Conservation (phyloP, 805 yeast species). For the Lachancea meyersii region DNA sequence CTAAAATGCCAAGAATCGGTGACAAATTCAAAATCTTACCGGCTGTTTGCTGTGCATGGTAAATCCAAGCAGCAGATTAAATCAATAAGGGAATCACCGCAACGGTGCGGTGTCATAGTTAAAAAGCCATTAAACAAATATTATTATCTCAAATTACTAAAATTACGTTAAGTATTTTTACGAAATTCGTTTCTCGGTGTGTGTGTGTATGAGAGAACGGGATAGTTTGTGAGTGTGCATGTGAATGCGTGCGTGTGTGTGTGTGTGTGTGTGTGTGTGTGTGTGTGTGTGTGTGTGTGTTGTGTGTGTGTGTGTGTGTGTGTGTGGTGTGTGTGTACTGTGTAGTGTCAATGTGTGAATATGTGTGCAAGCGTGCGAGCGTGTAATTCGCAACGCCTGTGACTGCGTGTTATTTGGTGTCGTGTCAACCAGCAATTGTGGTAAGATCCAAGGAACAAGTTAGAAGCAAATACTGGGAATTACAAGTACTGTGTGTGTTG, state of each 20-base stretch:
- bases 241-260: constrained; percentile 2
- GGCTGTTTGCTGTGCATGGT: no score
- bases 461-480: background rate
- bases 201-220: constrained; percentile 7
- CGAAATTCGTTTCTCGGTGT: constrained; percentile 8
- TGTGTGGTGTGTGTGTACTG: constrained; percentile 3
- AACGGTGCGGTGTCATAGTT: no score
- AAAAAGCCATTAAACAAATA: constrained; percentile 5
- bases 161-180: constrained; percentile 11
- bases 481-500: constrained; percentile 5
- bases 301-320: background rate
- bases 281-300: constrained; percentile 13
- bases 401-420: background rate
- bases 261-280: constrained; percentile 4
- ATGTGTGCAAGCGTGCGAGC: constrained; percentile 3
- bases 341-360: background rate
- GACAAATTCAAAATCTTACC: no score
- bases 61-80: no score
- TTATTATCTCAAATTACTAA: constrained; percentile 11
- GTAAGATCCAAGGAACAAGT: background rate
- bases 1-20: no score
- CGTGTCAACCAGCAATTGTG: constrained; percentile 1
- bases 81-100: no score
- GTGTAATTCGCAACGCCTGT: constrained; percentile 1
- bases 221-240: background rate